These are phyloP conservation scores for Rhodotorula sp. DNA, from an alignment of 1,284 basidiomycete genomes.

Conservation along the genomic window DNA sequence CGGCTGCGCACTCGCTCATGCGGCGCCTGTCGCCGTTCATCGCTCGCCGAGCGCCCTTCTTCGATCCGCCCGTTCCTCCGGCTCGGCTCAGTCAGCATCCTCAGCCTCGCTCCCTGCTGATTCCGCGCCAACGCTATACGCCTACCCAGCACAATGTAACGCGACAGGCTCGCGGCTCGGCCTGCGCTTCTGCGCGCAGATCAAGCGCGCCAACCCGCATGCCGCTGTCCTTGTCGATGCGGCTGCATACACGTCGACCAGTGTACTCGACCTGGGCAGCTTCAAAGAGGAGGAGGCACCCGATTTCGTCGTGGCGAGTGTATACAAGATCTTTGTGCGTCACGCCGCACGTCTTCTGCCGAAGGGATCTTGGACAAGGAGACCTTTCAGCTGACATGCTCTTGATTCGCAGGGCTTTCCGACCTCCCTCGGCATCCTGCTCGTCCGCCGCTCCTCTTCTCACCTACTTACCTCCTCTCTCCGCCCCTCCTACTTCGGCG, in stretches of 20 bases:
- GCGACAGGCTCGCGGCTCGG: constrained; percentile 31
- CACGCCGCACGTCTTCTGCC: no score
- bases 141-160: constrained; percentile 40
- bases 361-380: background rate
- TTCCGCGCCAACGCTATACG: constrained; percentile 13
- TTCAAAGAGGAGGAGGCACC: constrained; percentile 77
- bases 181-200: constrained; percentile 14
- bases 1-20: constrained; percentile 62
- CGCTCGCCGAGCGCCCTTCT: constrained; percentile 43
- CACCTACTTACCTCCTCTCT: constrained; percentile 56
- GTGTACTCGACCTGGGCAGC: constrained; percentile 68
- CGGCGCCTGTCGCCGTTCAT: constrained; percentile 64
- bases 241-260: constrained; percentile 54
- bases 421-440: constrained; percentile 75
- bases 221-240: constrained; percentile 45
- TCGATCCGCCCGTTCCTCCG: constrained; percentile 8
- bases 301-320: constrained; percentile 74
- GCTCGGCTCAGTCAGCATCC: background rate
- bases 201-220: constrained; percentile 27
- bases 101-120: constrained; percentile 52
- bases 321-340: constrained; percentile 76
- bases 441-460: constrained; percentile 70
- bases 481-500: constrained; percentile 70
- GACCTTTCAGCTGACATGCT: background rate
- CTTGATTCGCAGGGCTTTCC: constrained; percentile 61